These are phyloP conservation scores for Sarocladiaceae sp. DNA, from an alignment of 2,329 filamentous ascomycete genomes.

Conservation along the genomic window DNA sequence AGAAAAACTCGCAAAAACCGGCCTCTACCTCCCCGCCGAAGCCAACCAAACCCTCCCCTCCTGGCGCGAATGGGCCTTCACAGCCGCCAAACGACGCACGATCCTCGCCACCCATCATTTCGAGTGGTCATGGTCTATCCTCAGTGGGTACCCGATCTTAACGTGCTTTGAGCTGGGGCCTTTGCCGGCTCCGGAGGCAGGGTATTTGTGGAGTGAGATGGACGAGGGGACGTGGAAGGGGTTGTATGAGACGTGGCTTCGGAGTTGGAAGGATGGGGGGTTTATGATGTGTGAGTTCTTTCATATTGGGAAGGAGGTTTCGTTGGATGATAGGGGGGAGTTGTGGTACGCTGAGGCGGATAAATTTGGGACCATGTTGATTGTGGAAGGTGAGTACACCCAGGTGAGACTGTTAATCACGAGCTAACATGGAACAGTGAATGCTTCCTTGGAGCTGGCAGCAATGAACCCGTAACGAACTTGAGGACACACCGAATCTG, in stretches of 20 bases:
- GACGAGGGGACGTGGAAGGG: constrained; percentile 10
- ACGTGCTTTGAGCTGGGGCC: constrained; percentile 17
- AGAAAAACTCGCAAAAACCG: constrained; percentile 11
- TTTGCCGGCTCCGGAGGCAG: constrained; percentile 14
- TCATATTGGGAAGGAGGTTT: constrained; percentile 7
- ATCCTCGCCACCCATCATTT: constrained; percentile 15
- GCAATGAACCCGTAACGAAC: background rate
- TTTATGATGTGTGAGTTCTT: constrained; percentile 17
- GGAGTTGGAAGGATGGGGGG: constrained; percentile 11
- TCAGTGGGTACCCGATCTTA: constrained; percentile 14
- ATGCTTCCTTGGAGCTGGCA: background rate
- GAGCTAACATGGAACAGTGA: background rate
- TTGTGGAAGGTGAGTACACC: constrained; percentile 15
- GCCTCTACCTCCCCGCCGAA: constrained; percentile 14
- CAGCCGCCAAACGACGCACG: constrained; percentile 15
- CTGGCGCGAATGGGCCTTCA: constrained; percentile 15
- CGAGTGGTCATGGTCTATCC: constrained; percentile 17
- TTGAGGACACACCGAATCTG: too few species aligned
- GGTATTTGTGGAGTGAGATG: constrained; percentile 12
- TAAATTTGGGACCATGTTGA: constrained; percentile 16
- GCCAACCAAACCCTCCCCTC: constrained; percentile 8
- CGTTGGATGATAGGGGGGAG: constrained; percentile 12
- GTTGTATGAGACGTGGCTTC: constrained; percentile 13
- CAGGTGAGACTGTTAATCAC: background rate
- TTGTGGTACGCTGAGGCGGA: constrained; percentile 16